Evolutionary conservation across 164 flowering plant species (phyloP).

Genomic region (Chimonanthus salicifolius): DNA sequence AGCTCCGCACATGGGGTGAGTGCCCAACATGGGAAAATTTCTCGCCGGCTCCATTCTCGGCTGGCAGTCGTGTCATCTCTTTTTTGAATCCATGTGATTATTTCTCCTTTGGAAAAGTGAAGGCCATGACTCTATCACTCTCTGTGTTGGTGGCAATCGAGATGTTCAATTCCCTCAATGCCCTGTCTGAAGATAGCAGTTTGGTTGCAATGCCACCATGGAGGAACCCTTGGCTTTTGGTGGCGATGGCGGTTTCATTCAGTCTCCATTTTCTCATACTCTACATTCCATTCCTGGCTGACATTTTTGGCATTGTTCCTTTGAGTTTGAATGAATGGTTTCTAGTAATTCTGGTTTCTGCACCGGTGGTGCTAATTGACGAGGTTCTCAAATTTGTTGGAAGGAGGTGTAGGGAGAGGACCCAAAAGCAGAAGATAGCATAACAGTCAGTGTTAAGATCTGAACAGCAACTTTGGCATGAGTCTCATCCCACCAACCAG

Average conservation of each 20-base stretch:
- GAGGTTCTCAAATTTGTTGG: constrained; percentile 63
- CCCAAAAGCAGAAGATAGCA: constrained; percentile 40
- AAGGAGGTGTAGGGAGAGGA: constrained; percentile 32
- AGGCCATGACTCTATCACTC: constrained; percentile 84
- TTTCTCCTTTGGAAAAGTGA: constrained; percentile 72
- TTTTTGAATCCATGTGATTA: constrained; percentile 84
- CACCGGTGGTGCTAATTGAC: constrained; percentile 78
- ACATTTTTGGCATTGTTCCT: constrained; percentile 74
- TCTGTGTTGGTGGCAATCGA: constrained; percentile 88
- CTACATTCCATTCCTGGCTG: constrained; percentile 71
- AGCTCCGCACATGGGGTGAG: constrained; percentile 77
- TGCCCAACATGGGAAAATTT: constrained; percentile 76
- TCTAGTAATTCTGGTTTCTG: constrained; percentile 59
- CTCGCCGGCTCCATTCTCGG: constrained; percentile 51
- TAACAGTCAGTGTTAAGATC: constrained; percentile 9
- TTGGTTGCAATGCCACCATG: constrained; percentile 83
- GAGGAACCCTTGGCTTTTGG: constrained; percentile 86
- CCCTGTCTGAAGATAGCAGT: constrained; percentile 85
- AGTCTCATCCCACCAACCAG: no score
- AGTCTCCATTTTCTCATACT: constrained; percentile 76
- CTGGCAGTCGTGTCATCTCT: constrained; percentile 35
- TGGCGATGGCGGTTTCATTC: constrained; percentile 80
- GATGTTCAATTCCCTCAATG: constrained; percentile 91
- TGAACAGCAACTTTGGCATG: neutral
- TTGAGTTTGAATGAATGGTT: constrained; percentile 64